These are phyloP conservation scores for Leishmania gerbilli DNA, from an alignment of 208 protist species.

Conservation along the genomic window DNA sequence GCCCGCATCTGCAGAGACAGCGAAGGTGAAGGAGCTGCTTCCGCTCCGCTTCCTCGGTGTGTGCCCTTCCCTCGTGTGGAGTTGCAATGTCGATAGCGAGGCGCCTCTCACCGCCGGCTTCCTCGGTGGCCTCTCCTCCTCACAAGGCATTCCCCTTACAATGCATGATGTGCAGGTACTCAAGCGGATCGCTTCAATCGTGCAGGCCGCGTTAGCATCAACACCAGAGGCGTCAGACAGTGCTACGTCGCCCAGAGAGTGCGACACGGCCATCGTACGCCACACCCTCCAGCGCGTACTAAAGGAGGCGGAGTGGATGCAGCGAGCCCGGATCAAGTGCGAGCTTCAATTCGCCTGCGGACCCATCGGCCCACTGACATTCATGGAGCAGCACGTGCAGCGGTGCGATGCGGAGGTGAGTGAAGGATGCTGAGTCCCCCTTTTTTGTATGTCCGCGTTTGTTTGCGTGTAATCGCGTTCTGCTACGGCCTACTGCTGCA, in stretches of 20 bases:
- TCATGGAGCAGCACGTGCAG: slow-evolving; percentile 12
- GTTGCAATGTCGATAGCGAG: not conserved
- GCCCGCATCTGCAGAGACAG: slow-evolving; percentile 2
- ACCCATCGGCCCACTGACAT: slow-evolving; percentile 9
- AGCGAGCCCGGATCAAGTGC: slow-evolving; percentile 56
- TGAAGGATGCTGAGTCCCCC: not conserved
- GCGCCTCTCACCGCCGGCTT: not conserved
- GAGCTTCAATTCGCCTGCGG: slow-evolving; percentile 58
- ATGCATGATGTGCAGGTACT: slow-evolving; percentile 14
- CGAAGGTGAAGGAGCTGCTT: slow-evolving; percentile 1
- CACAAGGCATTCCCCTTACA: slow-evolving; percentile 2
- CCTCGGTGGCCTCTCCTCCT: not conserved
- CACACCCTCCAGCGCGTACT: slow-evolving; percentile 34
- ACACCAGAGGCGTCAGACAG: not conserved
- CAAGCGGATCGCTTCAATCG: slow-evolving; percentile 4
- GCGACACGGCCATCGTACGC: slow-evolving; percentile 11
- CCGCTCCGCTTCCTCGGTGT: slow-evolving; percentile 29
- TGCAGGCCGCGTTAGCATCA: slow-evolving; percentile 9
- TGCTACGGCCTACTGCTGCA: not conserved
- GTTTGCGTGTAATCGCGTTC: not conserved
- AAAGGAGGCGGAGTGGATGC: slow-evolving; percentile 62
- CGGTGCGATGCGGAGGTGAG: slow-evolving; percentile 8
- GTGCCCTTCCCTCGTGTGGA: slow-evolving; percentile 18
- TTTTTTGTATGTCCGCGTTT: not conserved
- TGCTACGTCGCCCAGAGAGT: not conserved